These are phyloP conservation scores for Caloboletus inedulis DNA, from an alignment of 1,284 basidiomycete genomes.

Conservation along the genomic window DNA sequence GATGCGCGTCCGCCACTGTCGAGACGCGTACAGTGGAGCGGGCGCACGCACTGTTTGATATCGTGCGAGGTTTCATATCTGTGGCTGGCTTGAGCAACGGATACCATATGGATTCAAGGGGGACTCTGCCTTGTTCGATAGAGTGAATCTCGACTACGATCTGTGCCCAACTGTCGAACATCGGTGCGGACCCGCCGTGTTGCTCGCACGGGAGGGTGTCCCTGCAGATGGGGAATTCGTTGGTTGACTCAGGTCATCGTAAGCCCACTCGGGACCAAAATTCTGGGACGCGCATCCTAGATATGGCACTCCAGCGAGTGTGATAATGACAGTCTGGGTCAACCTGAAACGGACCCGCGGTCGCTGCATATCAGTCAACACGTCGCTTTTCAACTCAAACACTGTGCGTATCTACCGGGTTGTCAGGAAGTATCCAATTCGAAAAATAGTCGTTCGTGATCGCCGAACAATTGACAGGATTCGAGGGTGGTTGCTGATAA, in stretches of 20 bases:
- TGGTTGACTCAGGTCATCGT: not conserved
- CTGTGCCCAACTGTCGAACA: not conserved
- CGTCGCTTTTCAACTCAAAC: not conserved
- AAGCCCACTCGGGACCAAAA: not conserved
- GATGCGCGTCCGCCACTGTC: not conserved
- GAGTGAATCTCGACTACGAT: no score
- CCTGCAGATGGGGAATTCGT: not conserved
- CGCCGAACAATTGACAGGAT: conserved; percentile 13
- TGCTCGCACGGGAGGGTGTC: conserved; percentile 2
- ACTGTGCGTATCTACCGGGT: not conserved
- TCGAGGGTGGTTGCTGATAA: conserved; percentile 7
- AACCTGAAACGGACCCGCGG: conserved; percentile 5
- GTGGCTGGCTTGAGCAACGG: not conserved
- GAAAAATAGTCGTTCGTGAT: not conserved
- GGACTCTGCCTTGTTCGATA: no score
- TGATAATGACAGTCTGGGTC: not conserved
- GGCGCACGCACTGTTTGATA: not conserved
- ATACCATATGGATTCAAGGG: conserved; percentile 1
- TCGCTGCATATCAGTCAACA: not conserved
- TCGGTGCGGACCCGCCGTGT: not conserved
- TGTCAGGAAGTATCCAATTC: not conserved
- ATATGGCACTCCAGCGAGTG: not conserved
- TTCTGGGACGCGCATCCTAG: not conserved
- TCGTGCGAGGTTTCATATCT: not conserved
- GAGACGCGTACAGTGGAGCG: not conserved